Evolutionary conservation across 345 rosid genomes (phyloP), one percentile per base, ranked within the genome.

Genomic region (Salix brachista): DNA sequence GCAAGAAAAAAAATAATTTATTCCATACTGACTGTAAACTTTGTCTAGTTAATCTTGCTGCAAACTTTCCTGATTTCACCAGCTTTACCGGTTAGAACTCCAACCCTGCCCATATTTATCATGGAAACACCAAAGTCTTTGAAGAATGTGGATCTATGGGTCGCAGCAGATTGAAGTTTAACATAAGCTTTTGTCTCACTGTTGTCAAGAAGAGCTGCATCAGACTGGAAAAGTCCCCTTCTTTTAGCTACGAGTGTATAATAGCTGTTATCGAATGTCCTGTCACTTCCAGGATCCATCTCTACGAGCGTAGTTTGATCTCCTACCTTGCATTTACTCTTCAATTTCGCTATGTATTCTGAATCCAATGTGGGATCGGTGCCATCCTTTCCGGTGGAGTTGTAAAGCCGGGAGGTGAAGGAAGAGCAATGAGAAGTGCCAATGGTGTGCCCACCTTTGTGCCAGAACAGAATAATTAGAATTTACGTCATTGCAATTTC

Each of bases 251-350:
- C 89, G 16, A 84, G 84, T 4, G 61, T 81, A 77, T 17, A 90
- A 79, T 92, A 92, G 28, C 77, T 68, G 8, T 21, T 52, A 65
- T 92, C 97, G 37, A 92, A 91, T 25, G 91, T 88, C 85, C 46
- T 86, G 65, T 80, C 81, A 46, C 94, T 89, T 28, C 93, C 93
- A 0, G 94, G 97, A 70, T 90, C 93, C 94, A 92, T 89, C 70
- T 90, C 93, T 6, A 84, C 87, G 4, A 87, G 78, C 18, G 93
- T 84, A 1, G 69, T 89, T 11, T 44, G 75, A 71, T 90, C 94
- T 4, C 79, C 80, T 0, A 77, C 89, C 71, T 79, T 82, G 83
- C 95, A 89, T 78, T 54, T 89, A 6, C 2, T 9, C 77, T 79
- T 83, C 65, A 91, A 79, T 21, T 5, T 72, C 3, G 52, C 50